phyloP scores from a whole-genome alignment of 2,329 filamentous ascomycete genomes.

The Fusarium mexicanum region DNA sequence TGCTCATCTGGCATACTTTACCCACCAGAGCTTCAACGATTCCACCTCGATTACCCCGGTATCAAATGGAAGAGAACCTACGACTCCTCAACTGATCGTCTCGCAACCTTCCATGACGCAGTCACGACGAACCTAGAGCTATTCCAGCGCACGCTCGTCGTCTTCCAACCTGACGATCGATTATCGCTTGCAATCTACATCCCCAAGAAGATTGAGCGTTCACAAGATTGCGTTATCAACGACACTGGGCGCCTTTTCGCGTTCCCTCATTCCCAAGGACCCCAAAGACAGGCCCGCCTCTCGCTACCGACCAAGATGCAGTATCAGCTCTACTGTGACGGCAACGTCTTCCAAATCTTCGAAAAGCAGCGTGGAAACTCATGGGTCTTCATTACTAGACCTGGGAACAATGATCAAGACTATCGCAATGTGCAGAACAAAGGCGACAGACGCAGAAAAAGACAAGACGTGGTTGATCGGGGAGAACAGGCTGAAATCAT shows the following conservation, averaged over 20 bases:
- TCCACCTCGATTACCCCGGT: rapidly evolving
- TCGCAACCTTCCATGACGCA: neutral
- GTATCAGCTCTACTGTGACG: neutral
- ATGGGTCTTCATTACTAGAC: neutral
- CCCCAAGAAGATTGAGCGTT: neutral
- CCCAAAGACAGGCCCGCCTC: neutral
- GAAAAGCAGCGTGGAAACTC: neutral
- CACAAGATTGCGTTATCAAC: neutral
- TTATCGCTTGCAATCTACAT: neutral
- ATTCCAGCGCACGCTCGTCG: neutral
- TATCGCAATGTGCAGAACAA: neutral
- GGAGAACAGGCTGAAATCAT: neutral
- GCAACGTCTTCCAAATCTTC: neutral
- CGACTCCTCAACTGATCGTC: neutral
- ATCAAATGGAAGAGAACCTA: neutral
- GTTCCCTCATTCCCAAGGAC: neutral
- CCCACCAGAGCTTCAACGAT: neutral
- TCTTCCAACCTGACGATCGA: neutral
- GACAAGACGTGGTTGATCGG: neutral
- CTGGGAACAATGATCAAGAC: neutral
- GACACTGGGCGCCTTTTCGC: neutral
- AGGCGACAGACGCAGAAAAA: neutral
- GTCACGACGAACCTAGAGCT: neutral
- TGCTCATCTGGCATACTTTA: neutral
- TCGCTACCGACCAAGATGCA: neutral